Evolutionary conservation across 352 stramenopile species (phyloP), one percentile per base, ranked within the genome.

Genomic region (Blastocystis sp.): DNA sequence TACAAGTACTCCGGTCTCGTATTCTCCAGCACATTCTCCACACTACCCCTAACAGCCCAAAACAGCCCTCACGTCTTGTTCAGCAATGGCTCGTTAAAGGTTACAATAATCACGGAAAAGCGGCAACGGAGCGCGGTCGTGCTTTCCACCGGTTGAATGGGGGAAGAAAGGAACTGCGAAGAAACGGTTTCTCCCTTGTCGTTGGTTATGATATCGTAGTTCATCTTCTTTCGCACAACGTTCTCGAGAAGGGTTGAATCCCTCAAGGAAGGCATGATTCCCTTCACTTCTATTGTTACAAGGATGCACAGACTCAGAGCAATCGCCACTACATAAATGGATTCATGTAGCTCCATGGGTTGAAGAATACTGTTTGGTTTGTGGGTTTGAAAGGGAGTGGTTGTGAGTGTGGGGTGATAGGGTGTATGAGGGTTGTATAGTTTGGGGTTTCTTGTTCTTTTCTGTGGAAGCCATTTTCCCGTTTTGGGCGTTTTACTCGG

Each of bases 181-280:
- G 28, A 34, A 34, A 64, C 71, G 28, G 28, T 34, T 34, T 34
- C 28, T 34, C 28, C 28, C 28, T 34, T 34, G 28, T 34, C 28
- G 28, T 34, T 34, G 28, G 28, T 34, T 34, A 34, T 34, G 28
- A 34, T 34, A 34, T 34, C 28, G 28, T 34, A 34, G 28, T 34
- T 34, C 28, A 34, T 34, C 28, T 34, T 34, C 28, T 34, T 34
- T 40, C 61, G 7, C 40, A 34, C 11, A 10, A 66, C 7, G 4
- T 71, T 45, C 65, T 71, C 0, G 77, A 87, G 48, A 87, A 87
- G 3, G 77, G 77, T 52, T 87, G 65, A 43, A 34, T 34, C 28
- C 28, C 28, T 34, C 28, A 34, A n/a, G 17, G 59, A 62, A 14
- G 62, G 62, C 23, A 14, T 41, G 17, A 34, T 41, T 17, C 11